Evolutionary conservation across 495 filamentous ascomycete species (phyloP).

Genomic region (Bryoglossum gracile): DNA sequence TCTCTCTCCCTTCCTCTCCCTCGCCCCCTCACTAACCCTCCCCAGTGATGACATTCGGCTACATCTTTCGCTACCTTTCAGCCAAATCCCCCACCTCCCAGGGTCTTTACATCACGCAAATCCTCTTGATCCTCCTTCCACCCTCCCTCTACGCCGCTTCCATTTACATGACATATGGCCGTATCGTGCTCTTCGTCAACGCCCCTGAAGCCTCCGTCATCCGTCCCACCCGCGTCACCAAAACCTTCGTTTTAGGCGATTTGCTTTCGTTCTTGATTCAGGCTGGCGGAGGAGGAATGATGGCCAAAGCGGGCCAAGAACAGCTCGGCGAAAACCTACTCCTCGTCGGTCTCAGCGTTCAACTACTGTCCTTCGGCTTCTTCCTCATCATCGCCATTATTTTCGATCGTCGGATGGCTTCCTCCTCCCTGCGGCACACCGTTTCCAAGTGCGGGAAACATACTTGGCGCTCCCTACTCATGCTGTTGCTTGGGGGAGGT

Average conservation of each 20-base stretch:
- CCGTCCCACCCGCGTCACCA: constrained; percentile 32
- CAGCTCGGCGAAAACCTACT: constrained; percentile 38
- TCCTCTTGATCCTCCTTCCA: constrained; percentile 39
- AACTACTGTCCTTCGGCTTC: constrained; percentile 44
- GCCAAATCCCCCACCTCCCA: constrained; percentile 28
- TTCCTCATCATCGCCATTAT: constrained; percentile 39
- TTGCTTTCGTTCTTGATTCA: constrained; percentile 37
- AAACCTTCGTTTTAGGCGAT: constrained; percentile 39
- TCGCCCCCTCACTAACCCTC: background rate
- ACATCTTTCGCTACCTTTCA: constrained; percentile 37
- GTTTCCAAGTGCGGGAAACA: constrained; percentile 12
- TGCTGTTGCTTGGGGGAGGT: constrained; percentile 43
- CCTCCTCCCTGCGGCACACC: constrained; percentile 9
- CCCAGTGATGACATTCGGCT: constrained; percentile 46
- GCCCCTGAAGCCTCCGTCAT: constrained; percentile 35
- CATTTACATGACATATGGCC: constrained; percentile 48
- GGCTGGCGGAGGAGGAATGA: constrained; percentile 28
- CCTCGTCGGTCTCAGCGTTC: constrained; percentile 34
- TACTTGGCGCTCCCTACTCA: constrained; percentile 46
- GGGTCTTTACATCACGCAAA: constrained; percentile 40
- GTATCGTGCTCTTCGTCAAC: constrained; percentile 37
- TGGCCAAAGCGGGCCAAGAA: constrained; percentile 29
- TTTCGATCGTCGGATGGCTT: constrained; percentile 25
- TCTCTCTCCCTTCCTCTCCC: background rate
- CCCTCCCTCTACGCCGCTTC: constrained; percentile 46